Conservation (phyloP, 2,329 filamentous ascomycete genomes). For the Exophiala spinifera region DNA sequence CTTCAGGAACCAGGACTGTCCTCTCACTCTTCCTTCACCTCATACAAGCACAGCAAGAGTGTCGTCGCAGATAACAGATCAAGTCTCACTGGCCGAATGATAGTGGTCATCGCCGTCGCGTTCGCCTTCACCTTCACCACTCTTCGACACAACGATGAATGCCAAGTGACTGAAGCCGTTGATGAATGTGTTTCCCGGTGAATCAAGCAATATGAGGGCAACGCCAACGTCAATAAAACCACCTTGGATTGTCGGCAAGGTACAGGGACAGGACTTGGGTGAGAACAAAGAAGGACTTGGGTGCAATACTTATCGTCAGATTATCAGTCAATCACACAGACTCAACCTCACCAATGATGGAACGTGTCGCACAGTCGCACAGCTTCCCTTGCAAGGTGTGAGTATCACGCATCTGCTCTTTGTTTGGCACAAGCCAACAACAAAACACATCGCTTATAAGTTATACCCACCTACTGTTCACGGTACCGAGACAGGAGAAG, state of each 20-base stretch:
- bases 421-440: conserved; percentile 13
- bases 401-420: conserved; percentile 9
- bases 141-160: no score
- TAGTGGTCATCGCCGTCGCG: no score
- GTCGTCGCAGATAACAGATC: neutral
- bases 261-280: neutral
- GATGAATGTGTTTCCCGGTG: no score
- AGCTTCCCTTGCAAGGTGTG: conserved; percentile 8
- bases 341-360: neutral
- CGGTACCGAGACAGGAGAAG: neutral
- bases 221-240: conserved; percentile 18
- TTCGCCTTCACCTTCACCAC: no score
- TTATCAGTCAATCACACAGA: neutral
- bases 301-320: conserved; percentile 5
- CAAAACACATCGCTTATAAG: conserved; percentile 5
- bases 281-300: neutral
- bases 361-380: conserved; percentile 20
- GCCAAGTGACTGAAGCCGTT: no score
- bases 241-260: conserved; percentile 6
- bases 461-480: conserved; percentile 2
- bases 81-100: neutral
- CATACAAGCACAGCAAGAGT: neutral
- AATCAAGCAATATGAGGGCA: neutral
- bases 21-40: neutral
- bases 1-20: neutral